A percentile compares a stretch with the other conserved stretches of the same genome.
phyloP scores from a whole-genome alignment of 2,329 filamentous ascomycete genomes.

The Aspergillus candidus region DNA sequence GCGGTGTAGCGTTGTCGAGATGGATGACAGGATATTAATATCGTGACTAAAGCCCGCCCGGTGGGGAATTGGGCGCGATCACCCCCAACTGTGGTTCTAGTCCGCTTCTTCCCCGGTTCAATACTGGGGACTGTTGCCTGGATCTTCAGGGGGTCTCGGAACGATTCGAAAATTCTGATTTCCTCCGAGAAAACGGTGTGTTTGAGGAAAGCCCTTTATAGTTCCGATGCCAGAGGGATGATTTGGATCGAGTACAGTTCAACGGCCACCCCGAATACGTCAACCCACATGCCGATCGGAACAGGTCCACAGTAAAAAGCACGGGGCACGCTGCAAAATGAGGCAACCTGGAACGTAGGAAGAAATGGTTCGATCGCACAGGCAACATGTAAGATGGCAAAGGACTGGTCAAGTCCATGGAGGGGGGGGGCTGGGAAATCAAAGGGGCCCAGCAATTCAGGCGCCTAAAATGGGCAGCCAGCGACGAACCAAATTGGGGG shows the following conservation, averaged over 20 bases:
- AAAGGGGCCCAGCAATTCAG: conserved; percentile 6
- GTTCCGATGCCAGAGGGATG: too few relatives aligned
- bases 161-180: too few relatives aligned
- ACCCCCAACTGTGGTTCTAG: conserved; percentile 7
- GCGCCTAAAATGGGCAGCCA: conserved; percentile 18
- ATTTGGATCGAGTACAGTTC: too few relatives aligned
- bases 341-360: conserved; percentile 6
- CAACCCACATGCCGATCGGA: too few relatives aligned
- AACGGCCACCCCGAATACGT: too few relatives aligned
- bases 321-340: conserved; percentile 2
- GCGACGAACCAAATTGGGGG: conserved; percentile 17
- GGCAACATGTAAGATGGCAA: not conserved
- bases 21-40: conserved; percentile 9
- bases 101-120: conserved; percentile 11
- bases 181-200: too few relatives aligned
- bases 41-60: conserved; percentile 10
- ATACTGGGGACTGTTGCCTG: not conserved
- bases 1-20: conserved; percentile 17
- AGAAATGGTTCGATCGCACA: not conserved
- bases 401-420: conserved; percentile 2
- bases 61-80: conserved; percentile 16
- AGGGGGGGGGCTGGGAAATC: conserved; percentile 15
- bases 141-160: too few relatives aligned
- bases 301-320: too few relatives aligned
- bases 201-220: too few relatives aligned